Base-by-base conservation (phyloP, 345 rosid genomes). In the Hibiscus trionum region DNA sequence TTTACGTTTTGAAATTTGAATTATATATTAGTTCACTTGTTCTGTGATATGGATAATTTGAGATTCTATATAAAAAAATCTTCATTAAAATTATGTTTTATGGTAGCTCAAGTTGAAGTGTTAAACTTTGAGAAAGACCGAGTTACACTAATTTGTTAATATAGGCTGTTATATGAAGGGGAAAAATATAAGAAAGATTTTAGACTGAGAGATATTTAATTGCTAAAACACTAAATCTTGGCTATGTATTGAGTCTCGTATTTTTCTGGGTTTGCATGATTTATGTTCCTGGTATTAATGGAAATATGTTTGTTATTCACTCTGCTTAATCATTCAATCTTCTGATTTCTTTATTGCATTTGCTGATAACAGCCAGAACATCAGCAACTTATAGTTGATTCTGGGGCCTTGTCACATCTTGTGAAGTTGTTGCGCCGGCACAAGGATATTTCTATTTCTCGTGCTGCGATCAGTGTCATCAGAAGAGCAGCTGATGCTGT, bases 401-500 rank as follows among this genome's bases (percentile, higher is more conserved):
- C 87, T 61, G 99, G 98, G 73, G 99, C 99, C 44, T 83, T 95
- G 78, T 79, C 89, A 24, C 87, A 81, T 82, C 96, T 95, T 33
- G 97, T 95, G 78, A 80, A 82, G 73, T 83, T 95, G 81, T 76
- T 95, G 89, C 91, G 82, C 83, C 85, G 96, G 74, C 85, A 84
- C 73, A 89, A 77, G 80, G 88, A 87, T 53, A 81, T 84, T 69
- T 78, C 87, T 76, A 61, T 72, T 61, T 84, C 93, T 66, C 93
- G 96, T 62, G 89, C 97, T 66, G 91, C 86, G 56, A 87, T 83
- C 77, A 89, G 99, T 83, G 93, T 93, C 68, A 85, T 93, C 78
- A 88, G 98, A 84, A 80, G 99, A 84, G 96, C 99, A 0, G 97
- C 99, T 29, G 99, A 95, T 89, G 98, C 99, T 63, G 87, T 95